Conservation (phyloP, 148 eudicot species). For the Cornus controversa region DNA sequence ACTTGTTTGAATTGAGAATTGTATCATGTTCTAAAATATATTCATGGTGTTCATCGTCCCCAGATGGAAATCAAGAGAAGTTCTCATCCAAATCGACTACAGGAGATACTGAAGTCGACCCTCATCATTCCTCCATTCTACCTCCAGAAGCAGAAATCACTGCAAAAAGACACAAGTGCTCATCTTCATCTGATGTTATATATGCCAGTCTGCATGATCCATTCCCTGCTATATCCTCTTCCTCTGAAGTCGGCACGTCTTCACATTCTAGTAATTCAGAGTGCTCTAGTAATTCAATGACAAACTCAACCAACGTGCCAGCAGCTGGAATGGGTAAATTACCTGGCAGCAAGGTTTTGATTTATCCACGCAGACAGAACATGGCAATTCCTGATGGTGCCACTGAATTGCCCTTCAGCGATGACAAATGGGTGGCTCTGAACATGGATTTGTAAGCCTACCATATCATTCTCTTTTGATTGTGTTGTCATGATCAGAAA, state of each 20-base stretch:
- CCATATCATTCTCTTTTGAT: not conserved
- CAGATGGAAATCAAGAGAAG: not conserved
- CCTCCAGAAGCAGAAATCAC: constrained; percentile 2
- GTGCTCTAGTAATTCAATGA: not conserved
- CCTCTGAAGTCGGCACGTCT: not conserved
- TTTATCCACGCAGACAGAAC: constrained; percentile 21
- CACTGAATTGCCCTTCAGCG: constrained; percentile 22
- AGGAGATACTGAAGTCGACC: not conserved
- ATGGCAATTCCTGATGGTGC: constrained; percentile 33
- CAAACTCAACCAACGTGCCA: not conserved
- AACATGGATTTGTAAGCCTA: constrained; percentile 13
- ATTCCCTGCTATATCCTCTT: constrained; percentile 3
- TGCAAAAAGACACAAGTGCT: constrained; percentile 21
- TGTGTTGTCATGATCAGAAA: not conserved
- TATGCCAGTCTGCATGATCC: not conserved
- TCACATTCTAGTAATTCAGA: not conserved
- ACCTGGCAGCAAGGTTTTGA: constrained; percentile 18
- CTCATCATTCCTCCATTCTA: not conserved
- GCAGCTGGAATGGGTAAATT: not conserved
- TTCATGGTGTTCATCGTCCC: not conserved
- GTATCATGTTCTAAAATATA: not conserved
- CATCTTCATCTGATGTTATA: not conserved
- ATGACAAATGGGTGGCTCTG: constrained; percentile 42
- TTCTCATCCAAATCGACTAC: constrained; percentile 2
- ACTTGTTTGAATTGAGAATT: too few relatives aligned